Percentiles rank a stretch among this genome's conserved stretches.
These are phyloP conservation scores for Globisporangium apiculatum DNA, from an alignment of 352 stramenopile genomes.

Conservation along the genomic window DNA sequence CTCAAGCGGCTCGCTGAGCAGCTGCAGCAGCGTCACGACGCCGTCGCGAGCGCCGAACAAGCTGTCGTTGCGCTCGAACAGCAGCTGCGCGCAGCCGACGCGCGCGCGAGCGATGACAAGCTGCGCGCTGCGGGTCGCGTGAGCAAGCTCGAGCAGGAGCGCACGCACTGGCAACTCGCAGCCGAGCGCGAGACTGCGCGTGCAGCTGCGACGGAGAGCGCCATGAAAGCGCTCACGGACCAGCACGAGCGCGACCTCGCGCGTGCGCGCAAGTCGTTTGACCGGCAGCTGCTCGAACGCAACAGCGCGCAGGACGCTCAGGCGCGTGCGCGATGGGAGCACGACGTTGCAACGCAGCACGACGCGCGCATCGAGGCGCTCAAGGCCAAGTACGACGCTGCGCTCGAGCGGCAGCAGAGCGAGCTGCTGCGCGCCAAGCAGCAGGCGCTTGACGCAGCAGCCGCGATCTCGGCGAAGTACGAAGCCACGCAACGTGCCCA, in stretches of 20 bases:
- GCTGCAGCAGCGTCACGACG: slow-evolving; percentile 53
- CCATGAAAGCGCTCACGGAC: slow-evolving; percentile 23
- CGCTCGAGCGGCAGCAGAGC: slow-evolving; percentile 45
- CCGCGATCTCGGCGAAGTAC: slow-evolving; percentile 34
- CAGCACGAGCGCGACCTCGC: slow-evolving; percentile 47
- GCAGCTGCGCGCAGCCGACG: slow-evolving; percentile 20
- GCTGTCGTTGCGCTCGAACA: slow-evolving; percentile 37
- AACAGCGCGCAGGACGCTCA: slow-evolving; percentile 53
- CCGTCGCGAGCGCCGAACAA: slow-evolving; percentile 39
- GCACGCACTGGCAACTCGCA: slow-evolving; percentile 30
- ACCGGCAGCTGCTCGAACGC: slow-evolving; percentile 42
- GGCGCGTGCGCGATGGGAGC: slow-evolving; percentile 54
- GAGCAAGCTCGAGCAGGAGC: slow-evolving; percentile 45
- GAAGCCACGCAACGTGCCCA: slow-evolving; percentile 29
- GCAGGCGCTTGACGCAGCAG: slow-evolving; percentile 39
- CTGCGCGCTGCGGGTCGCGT: slow-evolving; percentile 27
- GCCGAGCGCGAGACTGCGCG: slow-evolving; percentile 55
- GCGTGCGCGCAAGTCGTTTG: slow-evolving; percentile 34
- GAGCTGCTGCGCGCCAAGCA: slow-evolving; percentile 48
- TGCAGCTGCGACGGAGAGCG: slow-evolving; percentile 16
- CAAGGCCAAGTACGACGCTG: slow-evolving; percentile 64
- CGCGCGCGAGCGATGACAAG: slow-evolving; percentile 36
- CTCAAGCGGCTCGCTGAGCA: slow-evolving; percentile 39
- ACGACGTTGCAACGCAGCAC: slow-evolving; percentile 60
- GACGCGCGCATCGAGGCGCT: slow-evolving; percentile 60